Evolutionary conservation across 768 basidiomycete genomes (phyloP).

Genomic region (Kwoniella dendrophila): DNA sequence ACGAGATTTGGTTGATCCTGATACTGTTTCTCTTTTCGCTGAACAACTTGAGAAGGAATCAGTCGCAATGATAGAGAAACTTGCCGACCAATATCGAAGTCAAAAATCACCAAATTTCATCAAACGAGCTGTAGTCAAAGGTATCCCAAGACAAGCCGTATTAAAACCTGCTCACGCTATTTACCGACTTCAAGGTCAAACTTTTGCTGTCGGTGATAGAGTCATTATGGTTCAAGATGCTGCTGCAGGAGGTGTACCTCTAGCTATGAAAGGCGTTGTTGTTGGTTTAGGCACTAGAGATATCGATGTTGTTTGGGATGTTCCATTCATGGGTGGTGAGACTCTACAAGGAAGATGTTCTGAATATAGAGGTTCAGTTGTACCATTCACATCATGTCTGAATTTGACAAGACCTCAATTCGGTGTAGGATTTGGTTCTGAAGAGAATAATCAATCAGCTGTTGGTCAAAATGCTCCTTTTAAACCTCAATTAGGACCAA

Average conservation of each 20-base stretch:
- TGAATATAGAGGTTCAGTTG: slow-evolving; percentile 84
- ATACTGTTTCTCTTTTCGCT: slow-evolving; percentile 86
- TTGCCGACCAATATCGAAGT: slow-evolving; percentile 70
- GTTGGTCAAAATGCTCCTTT: slow-evolving; percentile 60
- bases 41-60: slow-evolving; percentile 90
- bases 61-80: slow-evolving; percentile 73
- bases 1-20: slow-evolving; percentile 85
- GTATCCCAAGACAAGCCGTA: slow-evolving; percentile 87
- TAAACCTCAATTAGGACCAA: slow-evolving; percentile 69
- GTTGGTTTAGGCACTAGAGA: slow-evolving; percentile 81
- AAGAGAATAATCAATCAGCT: slow-evolving; percentile 15
- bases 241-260: slow-evolving; percentile 73
- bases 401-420: slow-evolving; percentile 88
- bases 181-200: slow-evolving; percentile 85
- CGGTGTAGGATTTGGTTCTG: slow-evolving; percentile 65
- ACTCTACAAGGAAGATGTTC: slow-evolving; percentile 87
- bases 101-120: slow-evolving; percentile 67
- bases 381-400: slow-evolving; percentile 82
- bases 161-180: slow-evolving; percentile 88
- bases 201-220: slow-evolving; percentile 84
- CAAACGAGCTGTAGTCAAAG: slow-evolving; percentile 91
- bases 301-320: slow-evolving; percentile 96
- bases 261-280: slow-evolving; percentile 90
- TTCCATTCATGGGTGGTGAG: slow-evolving; percentile 87
- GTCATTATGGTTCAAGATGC: slow-evolving; percentile 96